phyloP scores from a whole-genome alignment of 331 rosid species.

The Cydonia oblonga region DNA sequence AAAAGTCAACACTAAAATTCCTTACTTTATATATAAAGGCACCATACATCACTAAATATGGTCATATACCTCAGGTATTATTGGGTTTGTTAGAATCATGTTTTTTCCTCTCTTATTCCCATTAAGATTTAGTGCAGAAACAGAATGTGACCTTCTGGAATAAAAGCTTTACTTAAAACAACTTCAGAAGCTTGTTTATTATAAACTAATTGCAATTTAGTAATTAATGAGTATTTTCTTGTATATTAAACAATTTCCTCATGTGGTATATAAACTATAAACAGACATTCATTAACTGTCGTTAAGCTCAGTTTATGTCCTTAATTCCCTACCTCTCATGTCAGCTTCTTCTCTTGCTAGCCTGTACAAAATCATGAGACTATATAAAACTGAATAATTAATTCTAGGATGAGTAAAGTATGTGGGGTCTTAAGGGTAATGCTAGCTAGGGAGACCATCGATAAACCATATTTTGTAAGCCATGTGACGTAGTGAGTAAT shows the following conservation, averaged over 20 bases:
- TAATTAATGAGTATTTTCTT: background rate
- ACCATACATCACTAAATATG: too few relatives aligned
- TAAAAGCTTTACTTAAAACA: too few relatives aligned
- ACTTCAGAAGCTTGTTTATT: too few relatives aligned
- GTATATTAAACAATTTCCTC: background rate
- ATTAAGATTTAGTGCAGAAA: background rate
- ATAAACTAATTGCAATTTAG: too few relatives aligned
- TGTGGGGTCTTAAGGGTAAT: background rate
- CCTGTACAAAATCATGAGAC: background rate
- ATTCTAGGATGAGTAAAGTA: background rate
- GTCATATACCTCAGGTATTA: background rate
- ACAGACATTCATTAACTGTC: background rate
- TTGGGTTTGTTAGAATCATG: slow-evolving; percentile 12
- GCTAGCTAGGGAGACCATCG: too few relatives aligned
- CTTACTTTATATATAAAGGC: background rate
- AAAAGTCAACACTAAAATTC: too few relatives aligned
- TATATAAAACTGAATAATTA: background rate
- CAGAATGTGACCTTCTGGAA: background rate
- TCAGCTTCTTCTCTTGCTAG: background rate
- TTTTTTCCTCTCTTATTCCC: background rate
- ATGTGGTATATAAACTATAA: background rate
- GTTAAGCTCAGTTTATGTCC: background rate
- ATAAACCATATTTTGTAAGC: too few relatives aligned
- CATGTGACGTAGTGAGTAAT: too few relatives aligned
- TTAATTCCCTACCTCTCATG: background rate